Base-by-base conservation (phyloP, 768 basidiomycete genomes). In the Lactarius akahatsu region DNA sequence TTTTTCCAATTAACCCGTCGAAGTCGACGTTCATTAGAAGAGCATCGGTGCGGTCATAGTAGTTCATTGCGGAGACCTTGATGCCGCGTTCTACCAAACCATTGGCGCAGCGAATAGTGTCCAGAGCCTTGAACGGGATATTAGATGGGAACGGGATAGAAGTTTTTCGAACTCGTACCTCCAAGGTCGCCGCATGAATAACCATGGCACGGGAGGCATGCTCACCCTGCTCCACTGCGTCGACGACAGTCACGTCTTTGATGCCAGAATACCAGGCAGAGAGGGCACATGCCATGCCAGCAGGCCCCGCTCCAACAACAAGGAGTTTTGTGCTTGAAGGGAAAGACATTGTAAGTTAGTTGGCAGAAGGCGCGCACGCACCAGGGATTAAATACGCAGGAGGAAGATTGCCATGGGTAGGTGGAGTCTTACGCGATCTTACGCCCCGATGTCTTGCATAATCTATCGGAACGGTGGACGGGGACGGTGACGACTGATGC, bases 171-270 rank as follows among this genome's bases (percentile, higher is more conserved):
- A 23, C 23, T 50, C 73, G 55, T 67, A 81, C 83, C 75, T 85
- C 85, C 18, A 86, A 74, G 11, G 85, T 85, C 38, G 82, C 79
- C 40, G 85, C 80, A 68, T 86, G 84, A 34, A 85, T 71, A 1
- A 78, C 76, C 4, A 80, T 65, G 0, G 85, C 82, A 23, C 83
- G 79, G 11, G 84, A 82, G 9, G 73, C 72, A 57, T 77, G 76
- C 59, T 75, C 69, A 32, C 77, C 77, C n/a, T 75, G 62, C 0
- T 60, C 32, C 5, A 72, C 28, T 32, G 75, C 76, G 60, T 85
- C 83, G 2, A 84, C 81, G 18, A 83, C 73, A 18, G 79, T 62
- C 73, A 85, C 64, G 41, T 83, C 79, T 34, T 65, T 72, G 52
- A 78, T 77, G 2, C 79, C 79, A n/a, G 82, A 77, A 13, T 79